Conservation (phyloP, 257 asterid genomes). For the Fraxinus excelsior region DNA sequence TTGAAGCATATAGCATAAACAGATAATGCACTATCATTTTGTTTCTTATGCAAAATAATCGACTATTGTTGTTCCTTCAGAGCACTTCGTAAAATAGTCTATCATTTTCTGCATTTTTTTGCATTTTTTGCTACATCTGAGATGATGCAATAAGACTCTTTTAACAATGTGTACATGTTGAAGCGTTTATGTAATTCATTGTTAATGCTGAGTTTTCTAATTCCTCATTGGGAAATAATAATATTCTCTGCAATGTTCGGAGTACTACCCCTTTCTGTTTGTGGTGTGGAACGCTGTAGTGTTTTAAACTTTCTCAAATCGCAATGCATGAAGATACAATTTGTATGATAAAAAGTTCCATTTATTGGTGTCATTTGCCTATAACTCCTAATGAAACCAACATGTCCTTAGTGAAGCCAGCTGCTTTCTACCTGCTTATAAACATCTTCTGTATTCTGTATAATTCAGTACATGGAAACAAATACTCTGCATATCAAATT, state of each 20-base stretch:
- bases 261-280: background rate
- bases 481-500: slow-evolving; percentile 6
- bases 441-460: background rate
- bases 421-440: background rate
- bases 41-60: background rate
- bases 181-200: background rate
- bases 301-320: background rate
- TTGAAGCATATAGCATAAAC: background rate
- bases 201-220: background rate
- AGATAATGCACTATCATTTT: background rate
- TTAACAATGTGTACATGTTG: background rate
- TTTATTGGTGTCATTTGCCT: too few species aligned
- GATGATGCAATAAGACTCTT: background rate
- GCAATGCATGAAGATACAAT: background rate
- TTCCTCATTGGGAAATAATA: background rate
- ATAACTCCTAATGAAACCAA: background rate
- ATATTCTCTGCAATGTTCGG: background rate
- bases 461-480: background rate
- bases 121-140: background rate
- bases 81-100: background rate
- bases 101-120: background rate
- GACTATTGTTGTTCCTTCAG: background rate
- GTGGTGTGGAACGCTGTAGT: background rate
- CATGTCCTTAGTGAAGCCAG: background rate
- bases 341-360: too few species aligned